Evolutionary conservation across 2,329 filamentous ascomycete species (phyloP).

Genomic region (Colletotrichum endophyticum): DNA sequence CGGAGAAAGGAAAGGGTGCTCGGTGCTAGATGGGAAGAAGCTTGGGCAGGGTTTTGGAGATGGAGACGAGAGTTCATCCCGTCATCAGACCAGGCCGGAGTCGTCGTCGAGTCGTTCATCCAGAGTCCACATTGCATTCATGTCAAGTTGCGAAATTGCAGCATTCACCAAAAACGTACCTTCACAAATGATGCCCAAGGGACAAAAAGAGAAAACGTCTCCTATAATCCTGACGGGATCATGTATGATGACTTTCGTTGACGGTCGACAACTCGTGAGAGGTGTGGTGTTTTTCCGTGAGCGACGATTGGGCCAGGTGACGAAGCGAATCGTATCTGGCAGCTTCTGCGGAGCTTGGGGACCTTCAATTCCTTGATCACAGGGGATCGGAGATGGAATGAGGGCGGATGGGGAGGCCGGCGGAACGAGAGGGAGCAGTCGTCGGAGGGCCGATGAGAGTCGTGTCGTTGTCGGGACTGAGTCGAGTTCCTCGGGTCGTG

Average conservation of each 20-base stretch:
- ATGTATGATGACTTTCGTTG: slow-evolving; percentile 7
- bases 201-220: not conserved
- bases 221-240: slow-evolving; percentile 16
- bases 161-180: slow-evolving; percentile 20
- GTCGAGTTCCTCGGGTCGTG: slow-evolving; percentile 47
- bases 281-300: not conserved
- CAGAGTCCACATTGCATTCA: not conserved
- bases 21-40: slow-evolving; percentile 4
- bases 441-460: slow-evolving; percentile 32
- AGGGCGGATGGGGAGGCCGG: slow-evolving; percentile 6
- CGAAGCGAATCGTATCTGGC: slow-evolving; percentile 5
- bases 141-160: not conserved
- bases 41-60: not conserved
- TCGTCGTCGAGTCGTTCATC: not conserved
- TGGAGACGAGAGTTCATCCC: slow-evolving; percentile 11
- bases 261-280: not conserved
- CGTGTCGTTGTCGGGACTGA: slow-evolving; percentile 27
- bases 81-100: not conserved
- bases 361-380: slow-evolving; percentile 25
- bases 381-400: slow-evolving; percentile 16
- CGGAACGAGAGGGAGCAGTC: slow-evolving; percentile 39
- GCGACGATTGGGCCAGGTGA: not conserved
- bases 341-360: not conserved
- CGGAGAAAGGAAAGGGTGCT: slow-evolving; percentile 15
- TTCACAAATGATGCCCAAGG: slow-evolving; percentile 13